A percentile compares a stretch with the other conserved stretches of the same genome.
Conservation (phyloP, 352 stramenopile species). For the Phytophthora pseudosyringae region DNA sequence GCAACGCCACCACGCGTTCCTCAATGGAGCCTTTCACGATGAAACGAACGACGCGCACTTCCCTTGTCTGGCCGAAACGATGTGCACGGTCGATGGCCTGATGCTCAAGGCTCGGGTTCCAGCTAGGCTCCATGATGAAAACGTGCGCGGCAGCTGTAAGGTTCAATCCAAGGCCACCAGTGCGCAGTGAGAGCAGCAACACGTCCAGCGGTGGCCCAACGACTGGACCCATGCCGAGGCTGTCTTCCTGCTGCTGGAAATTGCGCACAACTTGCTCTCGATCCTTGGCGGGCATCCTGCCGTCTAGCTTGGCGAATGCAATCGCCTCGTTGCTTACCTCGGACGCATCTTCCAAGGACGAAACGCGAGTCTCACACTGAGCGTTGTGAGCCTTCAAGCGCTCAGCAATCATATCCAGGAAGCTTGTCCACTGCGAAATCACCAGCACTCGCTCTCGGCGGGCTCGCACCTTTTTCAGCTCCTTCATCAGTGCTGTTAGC, state of each 20-base stretch:
- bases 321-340: slow-evolving; percentile 28
- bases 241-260: slow-evolving; percentile 57
- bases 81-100: slow-evolving; percentile 92
- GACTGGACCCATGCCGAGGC: slow-evolving; percentile 3
- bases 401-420: slow-evolving; percentile 79
- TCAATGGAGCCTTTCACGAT: slow-evolving; percentile 91
- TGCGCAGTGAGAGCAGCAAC: slow-evolving; percentile 89
- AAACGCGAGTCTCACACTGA: slow-evolving; percentile 25
- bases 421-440: slow-evolving; percentile 91
- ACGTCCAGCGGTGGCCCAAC: slow-evolving; percentile 63
- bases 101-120: slow-evolving; percentile 92
- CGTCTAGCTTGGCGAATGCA: slow-evolving; percentile 64
- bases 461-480: slow-evolving; percentile 54
- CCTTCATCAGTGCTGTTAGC: slow-evolving; percentile 56
- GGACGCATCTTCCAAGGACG: slow-evolving; percentile 20
- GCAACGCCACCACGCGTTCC: slow-evolving; percentile 87
- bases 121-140: slow-evolving; percentile 94
- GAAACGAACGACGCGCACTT: slow-evolving; percentile 83
- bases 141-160: slow-evolving; percentile 92
- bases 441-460: slow-evolving; percentile 71
- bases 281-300: slow-evolving; percentile 62
- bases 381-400: slow-evolving; percentile 48
- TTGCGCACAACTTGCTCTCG: slow-evolving; percentile 67
- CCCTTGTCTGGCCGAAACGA: slow-evolving; percentile 80
- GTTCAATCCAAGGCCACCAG: slow-evolving; percentile 92